Conservation (phyloP, 176 grass and related monocot species). For the Musa troglodytarum region DNA sequence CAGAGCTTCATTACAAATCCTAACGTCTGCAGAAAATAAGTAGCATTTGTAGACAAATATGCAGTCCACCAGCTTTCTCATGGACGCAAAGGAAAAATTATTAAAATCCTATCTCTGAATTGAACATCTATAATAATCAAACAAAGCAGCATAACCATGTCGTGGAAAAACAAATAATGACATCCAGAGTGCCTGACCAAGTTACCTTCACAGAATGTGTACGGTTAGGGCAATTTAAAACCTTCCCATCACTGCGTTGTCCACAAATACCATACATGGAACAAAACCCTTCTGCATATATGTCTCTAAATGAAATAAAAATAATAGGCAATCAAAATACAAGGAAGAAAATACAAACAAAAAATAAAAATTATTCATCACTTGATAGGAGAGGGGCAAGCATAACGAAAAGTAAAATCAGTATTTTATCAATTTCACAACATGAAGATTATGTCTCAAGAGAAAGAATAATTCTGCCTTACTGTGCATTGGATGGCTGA, state of each 20-base stretch:
- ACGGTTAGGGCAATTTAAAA: conserved; percentile 71
- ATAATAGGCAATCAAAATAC: background rate
- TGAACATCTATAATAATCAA: background rate
- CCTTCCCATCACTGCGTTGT: conserved; percentile 67
- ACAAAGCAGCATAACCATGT: background rate
- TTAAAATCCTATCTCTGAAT: background rate
- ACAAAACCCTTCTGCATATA: conserved; percentile 77
- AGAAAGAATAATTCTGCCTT: conserved; percentile 7
- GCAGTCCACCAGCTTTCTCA: background rate
- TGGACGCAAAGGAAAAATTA: background rate
- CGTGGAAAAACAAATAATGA: background rate
- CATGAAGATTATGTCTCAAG: background rate
- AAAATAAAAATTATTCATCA: background rate
- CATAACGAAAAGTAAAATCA: conserved; percentile 4
- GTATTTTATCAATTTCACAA: background rate
- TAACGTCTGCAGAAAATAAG: too few species aligned
- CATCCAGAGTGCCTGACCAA: background rate
- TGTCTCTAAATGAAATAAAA: conserved; percentile 34
- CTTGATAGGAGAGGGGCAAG: background rate
- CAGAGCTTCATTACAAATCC: too few species aligned
- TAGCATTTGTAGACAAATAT: too few species aligned
- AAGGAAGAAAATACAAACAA: background rate
- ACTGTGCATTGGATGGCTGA: conserved; percentile 70
- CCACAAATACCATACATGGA: conserved; percentile 91
- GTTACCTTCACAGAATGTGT: conserved; percentile 80